Conservation (phyloP, 2,329 filamentous ascomycete genomes). For the Ophiocordyceps camponoti-leonardi region DNA sequence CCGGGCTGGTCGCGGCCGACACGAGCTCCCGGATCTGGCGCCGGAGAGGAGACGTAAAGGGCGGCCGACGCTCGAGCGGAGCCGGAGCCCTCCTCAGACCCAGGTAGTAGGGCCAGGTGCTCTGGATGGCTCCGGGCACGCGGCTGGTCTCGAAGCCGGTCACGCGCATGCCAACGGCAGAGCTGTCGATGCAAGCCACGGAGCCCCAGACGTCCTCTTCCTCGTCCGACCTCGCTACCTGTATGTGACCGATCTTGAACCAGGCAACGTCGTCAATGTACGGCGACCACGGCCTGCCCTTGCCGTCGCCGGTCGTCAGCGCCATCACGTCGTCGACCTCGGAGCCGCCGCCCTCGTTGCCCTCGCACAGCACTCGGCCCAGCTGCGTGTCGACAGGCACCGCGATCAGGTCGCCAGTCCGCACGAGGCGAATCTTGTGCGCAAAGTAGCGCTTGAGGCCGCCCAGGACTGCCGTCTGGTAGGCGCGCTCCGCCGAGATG, state of each 20-base stretch:
- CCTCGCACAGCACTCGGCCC: slow-evolving; percentile 65
- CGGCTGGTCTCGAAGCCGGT: slow-evolving; percentile 74
- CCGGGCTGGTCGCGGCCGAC: slow-evolving; percentile 71
- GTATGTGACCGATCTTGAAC: slow-evolving; percentile 77
- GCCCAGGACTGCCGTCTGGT: slow-evolving; percentile 74
- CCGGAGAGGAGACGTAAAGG: slow-evolving; percentile 40
- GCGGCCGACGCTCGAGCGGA: slow-evolving; percentile 26
- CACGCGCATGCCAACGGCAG: slow-evolving; percentile 77
- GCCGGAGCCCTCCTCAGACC: slow-evolving; percentile 52
- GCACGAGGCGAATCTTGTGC: slow-evolving; percentile 62
- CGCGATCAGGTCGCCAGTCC: slow-evolving; percentile 73
- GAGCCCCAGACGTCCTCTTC: slow-evolving; percentile 66
- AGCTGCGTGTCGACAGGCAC: slow-evolving; percentile 78
- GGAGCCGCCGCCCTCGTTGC: slow-evolving; percentile 36
- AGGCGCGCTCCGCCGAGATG: slow-evolving; percentile 64
- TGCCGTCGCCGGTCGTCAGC: slow-evolving; percentile 24
- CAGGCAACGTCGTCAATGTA: slow-evolving; percentile 56
- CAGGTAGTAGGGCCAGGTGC: slow-evolving; percentile 80
- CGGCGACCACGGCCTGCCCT: slow-evolving; percentile 9
- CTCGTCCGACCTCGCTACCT: slow-evolving; percentile 32
- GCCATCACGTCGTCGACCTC: slow-evolving; percentile 56
- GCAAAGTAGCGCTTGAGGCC: slow-evolving; percentile 84
- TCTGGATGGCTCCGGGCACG: slow-evolving; percentile 59
- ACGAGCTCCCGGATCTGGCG: slow-evolving; percentile 70
- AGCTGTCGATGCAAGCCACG: slow-evolving; percentile 70